Conservation (phyloP, 1,139 yeast genomes). For the Fermentozyma sake region DNA sequence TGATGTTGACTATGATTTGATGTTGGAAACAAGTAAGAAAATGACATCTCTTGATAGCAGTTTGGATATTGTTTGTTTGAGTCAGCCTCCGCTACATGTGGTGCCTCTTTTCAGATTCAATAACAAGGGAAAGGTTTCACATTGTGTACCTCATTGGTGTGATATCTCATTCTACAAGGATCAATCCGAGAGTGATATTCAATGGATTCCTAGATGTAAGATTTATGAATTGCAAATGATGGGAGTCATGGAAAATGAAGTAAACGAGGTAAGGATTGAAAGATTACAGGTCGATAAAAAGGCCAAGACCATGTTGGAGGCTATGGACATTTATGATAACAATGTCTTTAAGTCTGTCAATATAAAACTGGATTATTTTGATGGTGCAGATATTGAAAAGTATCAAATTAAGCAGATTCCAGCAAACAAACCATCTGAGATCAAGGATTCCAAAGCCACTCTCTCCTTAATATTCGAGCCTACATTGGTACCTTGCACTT, state of each 20-base stretch:
- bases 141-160: slow-evolving; percentile 92
- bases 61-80: slow-evolving; percentile 80
- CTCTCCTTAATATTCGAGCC: slow-evolving; percentile 24
- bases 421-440: slow-evolving; percentile 5
- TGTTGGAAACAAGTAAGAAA: slow-evolving; percentile 71
- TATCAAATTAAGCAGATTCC: slow-evolving; percentile 5
- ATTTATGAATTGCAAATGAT: slow-evolving; percentile 96
- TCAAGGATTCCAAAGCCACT: slow-evolving; percentile 19
- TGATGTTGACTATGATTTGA: slow-evolving; percentile 81
- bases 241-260: slow-evolving; percentile 93
- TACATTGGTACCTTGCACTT: slow-evolving; percentile 12
- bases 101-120: slow-evolving; percentile 80
- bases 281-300: slow-evolving; percentile 33
- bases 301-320: slow-evolving; percentile 36
- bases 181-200: slow-evolving; percentile 38
- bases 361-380: slow-evolving; percentile 9
- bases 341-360: slow-evolving; percentile 38
- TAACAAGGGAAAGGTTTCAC: slow-evolving; percentile 46
- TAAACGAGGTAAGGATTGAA: slow-evolving; percentile 59
- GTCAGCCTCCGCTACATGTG: slow-evolving; percentile 87
- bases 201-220: slow-evolving; percentile 91
- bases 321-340: slow-evolving; percentile 62
- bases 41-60: slow-evolving; percentile 78
- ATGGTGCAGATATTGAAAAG: slow-evolving; percentile 7
- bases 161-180: slow-evolving; percentile 87